Base-by-base conservation (phyloP, 1,139 yeast genomes). In the Zygoascus meyerae region DNA sequence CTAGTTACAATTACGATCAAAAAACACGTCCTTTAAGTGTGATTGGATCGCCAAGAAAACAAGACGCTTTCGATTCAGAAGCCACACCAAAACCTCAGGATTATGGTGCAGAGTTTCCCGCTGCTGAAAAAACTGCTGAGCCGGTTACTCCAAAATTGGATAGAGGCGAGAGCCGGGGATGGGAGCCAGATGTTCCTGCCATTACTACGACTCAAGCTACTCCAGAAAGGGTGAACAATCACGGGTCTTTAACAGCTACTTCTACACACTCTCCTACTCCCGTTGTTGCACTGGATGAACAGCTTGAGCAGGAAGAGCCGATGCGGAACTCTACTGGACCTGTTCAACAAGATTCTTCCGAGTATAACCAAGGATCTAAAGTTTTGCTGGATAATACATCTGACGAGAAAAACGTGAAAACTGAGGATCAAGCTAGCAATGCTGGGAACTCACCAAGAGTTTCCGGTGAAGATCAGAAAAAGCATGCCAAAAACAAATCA, bases 21-120 rank as follows among this genome's bases (percentile, higher is more conserved):
- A 31, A 32, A n/a, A 33, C 39, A 5, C 33, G 50, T 32, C 36
- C 37, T 18, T 5, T 14, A 10, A 28, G 36, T 3, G 18, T 18
- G 28, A 48, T 41, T 45, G 38, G 40, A 6, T 38, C 29, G 28
- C 36, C 48, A n/a, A 41, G 45, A 11, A 44, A 34, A 11, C 51
- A 44, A 5, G 51, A 33, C 7, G 34, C 45, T n/a, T 46, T 33
- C n/a, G 46, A 35, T 11, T 38, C 40, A 18, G 42, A 42, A 17
- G 33, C 10, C 14, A 37, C 30, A 3, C 32, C 34, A 21, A 21
- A 21, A 7, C 26, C 26, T 21, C 26, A 21, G 7, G 26, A 21
- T 7, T 21, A 21, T 21, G 26, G 26, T 21, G 26, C 26, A 21
- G 26, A 21, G 7, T 21, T 21, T 21, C 26, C 26, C 7, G 26